phyloP scores from a whole-genome alignment of 441 rosid species.

The Raphanus hybrid region DNA sequence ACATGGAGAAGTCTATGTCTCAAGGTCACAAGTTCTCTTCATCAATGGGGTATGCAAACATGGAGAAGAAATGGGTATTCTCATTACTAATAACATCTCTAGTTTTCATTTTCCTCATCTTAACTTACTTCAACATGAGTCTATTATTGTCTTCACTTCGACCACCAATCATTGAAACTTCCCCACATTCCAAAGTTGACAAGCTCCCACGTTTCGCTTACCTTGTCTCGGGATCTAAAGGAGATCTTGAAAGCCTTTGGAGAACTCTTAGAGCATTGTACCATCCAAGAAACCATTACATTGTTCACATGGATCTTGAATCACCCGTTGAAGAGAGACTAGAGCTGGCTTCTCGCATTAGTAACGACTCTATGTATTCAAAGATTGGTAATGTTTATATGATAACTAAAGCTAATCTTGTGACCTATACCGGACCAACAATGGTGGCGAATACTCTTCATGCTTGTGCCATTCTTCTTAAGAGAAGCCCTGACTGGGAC shows the following conservation, averaged over 20 bases:
- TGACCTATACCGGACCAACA: constrained; percentile 92
- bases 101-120: constrained; percentile 66
- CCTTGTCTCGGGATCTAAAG: constrained; percentile 90
- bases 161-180: constrained; percentile 43
- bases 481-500: constrained; percentile 82
- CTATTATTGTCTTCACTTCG: constrained; percentile 61
- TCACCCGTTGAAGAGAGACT: constrained; percentile 76
- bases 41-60: constrained; percentile 59
- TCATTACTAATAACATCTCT: constrained; percentile 80
- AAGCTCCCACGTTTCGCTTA: constrained; percentile 80
- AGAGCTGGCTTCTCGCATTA: constrained; percentile 70
- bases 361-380: constrained; percentile 66
- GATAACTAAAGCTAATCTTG: constrained; percentile 92
- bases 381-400: constrained; percentile 77
- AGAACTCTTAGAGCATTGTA: constrained; percentile 83
- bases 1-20: constrained; percentile 12
- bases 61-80: constrained; percentile 90
- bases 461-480: constrained; percentile 91
- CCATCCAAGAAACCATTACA: constrained; percentile 88
- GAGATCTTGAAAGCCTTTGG: constrained; percentile 95
- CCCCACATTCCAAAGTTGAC: constrained; percentile 21
- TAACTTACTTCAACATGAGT: constrained; percentile 83
- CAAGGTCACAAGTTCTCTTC: constrained; percentile 28
- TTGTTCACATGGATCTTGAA: constrained; percentile 92
- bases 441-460: constrained; percentile 98